Evolutionary conservation across 148 eudicot species (phyloP), one percentile per base, ranked within the genome.

Genomic region (Tetragonia tetragonoides): DNA sequence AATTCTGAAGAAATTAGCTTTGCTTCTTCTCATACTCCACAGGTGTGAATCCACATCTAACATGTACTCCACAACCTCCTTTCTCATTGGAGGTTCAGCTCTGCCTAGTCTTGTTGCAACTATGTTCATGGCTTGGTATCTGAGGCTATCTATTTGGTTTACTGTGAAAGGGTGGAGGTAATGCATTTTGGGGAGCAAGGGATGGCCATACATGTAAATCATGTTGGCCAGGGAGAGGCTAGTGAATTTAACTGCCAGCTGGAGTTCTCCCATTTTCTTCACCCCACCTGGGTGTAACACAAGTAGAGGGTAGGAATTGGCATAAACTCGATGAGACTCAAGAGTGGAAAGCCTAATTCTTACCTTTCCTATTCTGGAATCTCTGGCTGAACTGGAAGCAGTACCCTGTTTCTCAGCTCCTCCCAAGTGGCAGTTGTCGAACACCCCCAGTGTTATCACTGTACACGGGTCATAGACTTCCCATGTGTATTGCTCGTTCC

Each of bases 401-500:
- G 68, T n/a, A 66, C 85, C 83, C 66, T 79, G 78, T 51, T 80
- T 78, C 54, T 75, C 88, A 64, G 77, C 73, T 59, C 89, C 89
- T 8, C 89, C 92, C 56, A 91, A 77, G 82, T 91, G 90, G 82
- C 90, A 80, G 75, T 91, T 89, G 66, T 91, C 92, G 70, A 91
- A 89, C 39, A 89, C 95, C 21, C 92, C 95, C 21, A 91, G 66
- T 37, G 95, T 91, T 63, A 91, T 84, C 16, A 91, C 95, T 2
- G 92, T 91, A 66, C 95, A 84, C 5, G 95, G 95, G 71, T 91
- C 95, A 66, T 86, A 89, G 21, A 91, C 92, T 70, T 91, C 95
- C 95, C 95, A 91, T 38, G 92, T 91, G 75, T 91, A 91, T 60
- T 91, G 95, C 84, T 91, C 95, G 59, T 91, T 91, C 95, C 95